Percentiles rank a stretch among this genome's conserved stretches.
These are phyloP conservation scores for Fonsecaea pugnacius DNA, from an alignment of 2,329 filamentous ascomycete genomes.

Conservation along the genomic window DNA sequence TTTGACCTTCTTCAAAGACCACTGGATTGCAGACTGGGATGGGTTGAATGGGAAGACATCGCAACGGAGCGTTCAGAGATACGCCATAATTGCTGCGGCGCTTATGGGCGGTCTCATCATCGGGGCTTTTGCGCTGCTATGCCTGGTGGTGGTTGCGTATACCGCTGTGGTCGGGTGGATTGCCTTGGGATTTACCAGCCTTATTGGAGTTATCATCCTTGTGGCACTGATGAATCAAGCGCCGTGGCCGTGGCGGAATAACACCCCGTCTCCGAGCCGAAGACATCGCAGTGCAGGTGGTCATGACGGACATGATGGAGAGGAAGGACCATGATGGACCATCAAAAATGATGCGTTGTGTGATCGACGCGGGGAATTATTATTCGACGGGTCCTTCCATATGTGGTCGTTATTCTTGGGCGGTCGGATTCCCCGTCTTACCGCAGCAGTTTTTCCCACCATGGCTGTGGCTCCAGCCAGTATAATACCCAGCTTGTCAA, in stretches of 20 bases:
- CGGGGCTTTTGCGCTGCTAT: conserved; percentile 36
- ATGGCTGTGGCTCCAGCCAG: conserved; percentile 3
- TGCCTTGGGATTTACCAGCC: conserved; percentile 35
- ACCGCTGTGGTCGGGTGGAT: conserved; percentile 37
- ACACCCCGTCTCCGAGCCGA: conserved; percentile 20
- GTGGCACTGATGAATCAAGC: conserved; percentile 33
- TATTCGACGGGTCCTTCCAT: conserved; percentile 3
- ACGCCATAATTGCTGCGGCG: conserved; percentile 33
- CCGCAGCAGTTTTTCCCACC: not conserved
- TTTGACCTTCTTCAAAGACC: conserved; percentile 37
- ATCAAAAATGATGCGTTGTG: not conserved
- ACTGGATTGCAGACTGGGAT: conserved; percentile 38
- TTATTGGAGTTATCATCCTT: conserved; percentile 36
- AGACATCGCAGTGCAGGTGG: conserved; percentile 17
- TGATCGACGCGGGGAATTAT: not conserved
- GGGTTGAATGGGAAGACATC: conserved; percentile 32
- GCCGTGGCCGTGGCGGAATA: conserved; percentile 35
- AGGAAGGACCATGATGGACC: not conserved
- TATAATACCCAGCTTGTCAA: conserved; percentile 1
- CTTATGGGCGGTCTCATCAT: conserved; percentile 36
- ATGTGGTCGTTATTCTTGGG: not conserved
- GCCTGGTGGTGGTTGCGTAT: conserved; percentile 38
- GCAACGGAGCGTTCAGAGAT: conserved; percentile 35
- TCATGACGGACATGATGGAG: conserved; percentile 1
- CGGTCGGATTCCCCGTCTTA: not conserved